Percentiles rank a stretch among this genome's conserved stretches.
Conservation (phyloP, 208 protist genomes). For the Blechomonas ayalai region DNA sequence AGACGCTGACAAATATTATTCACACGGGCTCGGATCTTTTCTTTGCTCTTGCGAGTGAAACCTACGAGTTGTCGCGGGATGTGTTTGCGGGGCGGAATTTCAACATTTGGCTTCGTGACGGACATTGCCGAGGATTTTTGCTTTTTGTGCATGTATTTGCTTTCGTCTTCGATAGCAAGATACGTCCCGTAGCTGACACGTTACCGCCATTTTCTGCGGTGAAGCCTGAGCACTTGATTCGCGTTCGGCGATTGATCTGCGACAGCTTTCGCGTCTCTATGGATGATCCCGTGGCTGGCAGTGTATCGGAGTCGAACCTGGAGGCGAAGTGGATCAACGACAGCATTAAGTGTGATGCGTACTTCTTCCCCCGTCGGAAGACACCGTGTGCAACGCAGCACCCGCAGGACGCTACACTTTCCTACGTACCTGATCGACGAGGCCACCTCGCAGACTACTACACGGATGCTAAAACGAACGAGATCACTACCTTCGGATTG, state of each 20-base stretch:
- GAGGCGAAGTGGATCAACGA: constrained; percentile 28
- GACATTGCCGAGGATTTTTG: constrained; percentile 27
- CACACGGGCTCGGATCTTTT: constrained; percentile 24
- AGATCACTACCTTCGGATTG: constrained; percentile 25
- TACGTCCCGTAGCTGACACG: constrained; percentile 14
- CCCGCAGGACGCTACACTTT: constrained; percentile 14
- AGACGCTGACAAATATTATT: background rate
- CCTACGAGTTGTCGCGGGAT: constrained; percentile 15
- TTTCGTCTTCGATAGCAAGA: constrained; percentile 11
- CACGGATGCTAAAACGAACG: constrained; percentile 14
- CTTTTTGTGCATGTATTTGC: constrained; percentile 20
- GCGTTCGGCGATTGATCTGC: constrained; percentile 20
- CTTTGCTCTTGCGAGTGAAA: constrained; percentile 23
- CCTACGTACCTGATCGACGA: background rate
- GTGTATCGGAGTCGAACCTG: constrained; percentile 26
- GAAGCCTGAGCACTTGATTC: constrained; percentile 20
- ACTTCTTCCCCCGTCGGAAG: constrained; percentile 50
- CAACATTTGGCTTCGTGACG: constrained; percentile 1
- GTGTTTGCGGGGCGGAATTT: background rate
- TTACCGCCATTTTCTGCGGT: constrained; percentile 13
- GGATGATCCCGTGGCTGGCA: constrained; percentile 8
- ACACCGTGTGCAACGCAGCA: constrained; percentile 5
- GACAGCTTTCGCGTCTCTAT: constrained; percentile 16
- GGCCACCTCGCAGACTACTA: constrained; percentile 11
- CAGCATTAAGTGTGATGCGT: constrained; percentile 41